Base-by-base conservation (phyloP, 176 grass and related monocot species). In the Metroxylon sagu region DNA sequence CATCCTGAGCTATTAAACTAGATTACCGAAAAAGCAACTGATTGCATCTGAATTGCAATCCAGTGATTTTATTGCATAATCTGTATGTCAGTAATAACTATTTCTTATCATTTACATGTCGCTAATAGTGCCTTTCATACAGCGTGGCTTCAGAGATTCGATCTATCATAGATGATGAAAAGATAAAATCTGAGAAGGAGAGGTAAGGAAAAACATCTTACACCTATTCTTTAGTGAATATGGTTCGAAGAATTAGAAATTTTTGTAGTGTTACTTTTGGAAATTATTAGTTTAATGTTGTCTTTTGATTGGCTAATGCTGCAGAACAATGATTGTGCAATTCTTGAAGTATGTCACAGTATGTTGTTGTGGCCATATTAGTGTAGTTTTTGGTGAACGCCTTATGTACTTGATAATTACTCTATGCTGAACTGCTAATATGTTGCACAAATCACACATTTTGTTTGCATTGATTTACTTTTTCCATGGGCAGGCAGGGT, bases 81-180 rank as follows among this genome's bases (percentile, higher is more conserved):
- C 10, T 43, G n/a, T 2, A 4, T 26, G 18, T 17, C 4, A 16
- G 21, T 49, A 7, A 64, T 64, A 5, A 19, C 12, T 52, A 52
- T 27, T 5, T 52, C 27, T n/a, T 0, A 8, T n/a, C 35, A 43
- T 43, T 43, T 43, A 43, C 19, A 28, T 52, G 62, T 65, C 5
- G 21, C 21, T 27, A 52, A 27, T 49, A 12, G 2, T 65, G 1
- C 16, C 43, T 54, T 29, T n/a, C 23, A 65, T 71, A 52, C 84
- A 97, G 92, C 61, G 81, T 85, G 58, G 81, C 87, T 69, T 60
- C 72, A 75, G 81, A 88, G 56, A 85, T 97, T 76, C 75, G 69
- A 25, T 63, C 65, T 48, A 80, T 83, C 72, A 59, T 83, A 56
- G 68, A 88, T 39, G 87, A 88, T 76, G 76, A 78, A 62, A 91